These are phyloP conservation scores for Ceratobasidium theobromae DNA, from an alignment of 1,284 basidiomycete species.

Conservation along the genomic window DNA sequence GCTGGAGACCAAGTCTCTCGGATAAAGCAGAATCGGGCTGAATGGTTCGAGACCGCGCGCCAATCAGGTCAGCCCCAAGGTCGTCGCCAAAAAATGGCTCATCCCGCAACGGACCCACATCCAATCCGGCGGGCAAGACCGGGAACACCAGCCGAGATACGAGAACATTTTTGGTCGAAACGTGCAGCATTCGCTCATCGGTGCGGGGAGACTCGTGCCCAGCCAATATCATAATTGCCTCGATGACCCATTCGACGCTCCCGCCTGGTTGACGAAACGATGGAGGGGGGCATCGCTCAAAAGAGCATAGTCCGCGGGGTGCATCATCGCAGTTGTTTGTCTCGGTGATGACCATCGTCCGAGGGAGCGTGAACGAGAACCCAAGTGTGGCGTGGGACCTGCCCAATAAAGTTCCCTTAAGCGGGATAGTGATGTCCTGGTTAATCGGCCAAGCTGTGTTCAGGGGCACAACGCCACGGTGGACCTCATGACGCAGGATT, in stretches of 20 bases:
- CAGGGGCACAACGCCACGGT: slow-evolving; percentile 7
- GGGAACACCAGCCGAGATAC: slow-evolving; percentile 17
- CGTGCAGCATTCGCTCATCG: slow-evolving; percentile 9
- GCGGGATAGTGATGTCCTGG: neutral
- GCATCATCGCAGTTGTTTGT: neutral
- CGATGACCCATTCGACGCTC: slow-evolving; percentile 20
- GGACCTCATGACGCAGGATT: slow-evolving; percentile 17
- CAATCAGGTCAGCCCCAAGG: neutral
- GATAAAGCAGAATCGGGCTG: neutral
- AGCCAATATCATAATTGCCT: neutral
- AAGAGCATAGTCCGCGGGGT: slow-evolving; percentile 1
- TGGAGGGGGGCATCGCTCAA: slow-evolving; percentile 6
- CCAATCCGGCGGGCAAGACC: neutral
- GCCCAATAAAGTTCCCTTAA: neutral
- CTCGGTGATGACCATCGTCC: slow-evolving; percentile 1
- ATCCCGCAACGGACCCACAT: slow-evolving; percentile 1
- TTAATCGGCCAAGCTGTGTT: neutral
- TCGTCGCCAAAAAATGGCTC: slow-evolving; percentile 24
- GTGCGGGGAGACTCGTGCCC: neutral
- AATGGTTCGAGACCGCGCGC: neutral
- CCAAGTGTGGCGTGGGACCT: neutral
- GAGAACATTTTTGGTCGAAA: neutral
- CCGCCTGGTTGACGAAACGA: slow-evolving; percentile 3
- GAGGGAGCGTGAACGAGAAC: slow-evolving; percentile 14
- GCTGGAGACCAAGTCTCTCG: neutral